Evolutionary conservation across 2,329 filamentous ascomycete species (phyloP).

Genomic region (Diaporthe vexans): DNA sequence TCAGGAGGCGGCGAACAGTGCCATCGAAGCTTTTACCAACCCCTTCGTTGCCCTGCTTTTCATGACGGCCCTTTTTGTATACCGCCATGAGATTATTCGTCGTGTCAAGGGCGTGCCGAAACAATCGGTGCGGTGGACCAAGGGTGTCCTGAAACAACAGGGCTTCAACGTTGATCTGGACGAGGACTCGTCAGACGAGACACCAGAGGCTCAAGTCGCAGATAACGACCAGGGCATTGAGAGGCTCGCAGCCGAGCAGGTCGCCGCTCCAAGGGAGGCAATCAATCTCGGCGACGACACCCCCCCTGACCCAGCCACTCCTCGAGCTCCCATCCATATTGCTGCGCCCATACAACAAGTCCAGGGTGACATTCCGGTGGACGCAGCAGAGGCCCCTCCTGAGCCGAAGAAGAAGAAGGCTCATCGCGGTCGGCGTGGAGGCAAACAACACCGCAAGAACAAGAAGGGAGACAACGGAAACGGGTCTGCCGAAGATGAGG

Average conservation of each 20-base stretch:
- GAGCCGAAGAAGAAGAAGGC: conserved; percentile 74
- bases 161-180: conserved; percentile 35
- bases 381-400: conserved; percentile 46
- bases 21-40: conserved; percentile 70
- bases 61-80: conserved; percentile 57
- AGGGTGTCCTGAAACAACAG: conserved; percentile 35
- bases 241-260: neutral
- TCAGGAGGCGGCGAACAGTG: conserved; percentile 62
- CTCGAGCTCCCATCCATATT: neutral
- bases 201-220: conserved; percentile 7
- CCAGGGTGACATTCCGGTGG: neutral
- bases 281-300: neutral
- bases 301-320: neutral
- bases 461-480: conserved; percentile 66
- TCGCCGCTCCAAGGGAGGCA: neutral
- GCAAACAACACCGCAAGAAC: conserved; percentile 75
- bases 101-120: conserved; percentile 54
- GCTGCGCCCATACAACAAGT: neutral
- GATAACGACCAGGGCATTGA: neutral
- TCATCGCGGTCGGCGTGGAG: conserved; percentile 79
- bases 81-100: conserved; percentile 61
- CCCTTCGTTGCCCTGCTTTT: conserved; percentile 65
- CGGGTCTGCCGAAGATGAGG: conserved; percentile 65
- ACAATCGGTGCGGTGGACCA: conserved; percentile 44
- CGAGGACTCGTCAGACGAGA: conserved; percentile 34